phyloP scores from a whole-genome alignment of 352 stramenopile species.

The Thraustotheca clavata region DNA sequence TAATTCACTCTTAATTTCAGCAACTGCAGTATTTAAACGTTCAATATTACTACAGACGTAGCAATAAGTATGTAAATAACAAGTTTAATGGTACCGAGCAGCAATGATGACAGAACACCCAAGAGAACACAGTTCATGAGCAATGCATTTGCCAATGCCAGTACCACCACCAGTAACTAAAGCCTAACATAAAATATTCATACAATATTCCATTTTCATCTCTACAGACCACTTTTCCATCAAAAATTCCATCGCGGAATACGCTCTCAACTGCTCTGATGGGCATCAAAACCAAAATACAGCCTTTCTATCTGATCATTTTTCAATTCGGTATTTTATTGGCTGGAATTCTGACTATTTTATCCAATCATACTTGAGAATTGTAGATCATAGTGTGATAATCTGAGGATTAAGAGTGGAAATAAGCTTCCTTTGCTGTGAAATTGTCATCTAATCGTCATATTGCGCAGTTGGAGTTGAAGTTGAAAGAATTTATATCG shows the following conservation, averaged over 20 bases:
- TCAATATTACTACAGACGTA: slow-evolving; percentile 46
- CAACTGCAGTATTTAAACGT: slow-evolving; percentile 41
- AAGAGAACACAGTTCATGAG: slow-evolving; percentile 63
- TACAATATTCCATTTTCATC: background rate
- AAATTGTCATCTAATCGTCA: too few relatives aligned
- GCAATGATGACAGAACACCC: slow-evolving; percentile 78
- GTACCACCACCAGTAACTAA: slow-evolving; percentile 82
- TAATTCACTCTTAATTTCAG: slow-evolving; percentile 47
- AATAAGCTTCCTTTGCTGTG: too few relatives aligned
- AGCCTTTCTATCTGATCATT: too few relatives aligned
- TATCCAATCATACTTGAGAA: slow-evolving; percentile 5
- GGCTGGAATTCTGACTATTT: slow-evolving; percentile 6
- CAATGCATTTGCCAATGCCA: slow-evolving; percentile 77
- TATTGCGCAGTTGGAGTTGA: too few relatives aligned
- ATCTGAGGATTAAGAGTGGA: too few relatives aligned
- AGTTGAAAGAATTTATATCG: too few relatives aligned
- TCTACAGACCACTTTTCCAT: slow-evolving; percentile 65
- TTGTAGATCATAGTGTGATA: too few relatives aligned
- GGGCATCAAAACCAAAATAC: background rate
- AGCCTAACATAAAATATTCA: slow-evolving; percentile 34
- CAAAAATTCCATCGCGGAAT: slow-evolving; percentile 54
- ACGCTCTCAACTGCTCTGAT: slow-evolving; percentile 50
- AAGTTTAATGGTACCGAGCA: slow-evolving; percentile 33
- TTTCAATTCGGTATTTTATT: background rate
- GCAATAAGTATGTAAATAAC: background rate